phyloP scores from a whole-genome alignment of 164 flowering plant genomes.

The Kingdonia uniflora region DNA sequence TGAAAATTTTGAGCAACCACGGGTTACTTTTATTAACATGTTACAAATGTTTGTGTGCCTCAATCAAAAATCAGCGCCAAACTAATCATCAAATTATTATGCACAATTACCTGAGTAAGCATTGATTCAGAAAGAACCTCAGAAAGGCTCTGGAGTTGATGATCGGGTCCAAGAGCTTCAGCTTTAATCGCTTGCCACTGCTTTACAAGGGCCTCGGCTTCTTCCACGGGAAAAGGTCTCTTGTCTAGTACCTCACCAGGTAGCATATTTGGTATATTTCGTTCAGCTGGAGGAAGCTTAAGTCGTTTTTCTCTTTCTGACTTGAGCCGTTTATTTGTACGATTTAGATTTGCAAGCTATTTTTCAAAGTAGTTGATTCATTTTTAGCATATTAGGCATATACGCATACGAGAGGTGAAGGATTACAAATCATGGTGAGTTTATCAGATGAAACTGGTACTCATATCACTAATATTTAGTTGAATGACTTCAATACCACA shows the following conservation, averaged over 20 bases:
- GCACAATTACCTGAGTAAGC: conserved; percentile 63
- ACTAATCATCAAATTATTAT: no score
- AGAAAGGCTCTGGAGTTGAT: conserved; percentile 49
- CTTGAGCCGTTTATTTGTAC: no score
- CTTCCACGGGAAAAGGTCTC: conserved; percentile 60
- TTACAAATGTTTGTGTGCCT: neutral
- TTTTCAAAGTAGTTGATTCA: no score
- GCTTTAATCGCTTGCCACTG: conserved; percentile 88
- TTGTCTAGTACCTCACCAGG: conserved; percentile 28
- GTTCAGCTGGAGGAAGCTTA: conserved; percentile 16
- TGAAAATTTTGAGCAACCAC: no score
- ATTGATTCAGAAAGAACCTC: conserved; percentile 80
- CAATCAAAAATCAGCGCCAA: neutral
- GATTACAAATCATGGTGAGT: no score
- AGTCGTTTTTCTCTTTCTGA: no score
- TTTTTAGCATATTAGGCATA: no score
- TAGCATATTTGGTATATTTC: conserved; percentile 18
- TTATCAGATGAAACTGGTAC: no score
- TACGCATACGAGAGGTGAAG: no score
- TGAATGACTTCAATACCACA: no score
- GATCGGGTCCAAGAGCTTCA: conserved; percentile 80
- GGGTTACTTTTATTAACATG: neutral
- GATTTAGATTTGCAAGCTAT: no score
- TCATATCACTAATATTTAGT: no score
- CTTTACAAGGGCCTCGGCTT: conserved; percentile 85